These are phyloP conservation scores for Scenedesmus sp. DNA, from an alignment of 163 green algal species.

Conservation along the genomic window DNA sequence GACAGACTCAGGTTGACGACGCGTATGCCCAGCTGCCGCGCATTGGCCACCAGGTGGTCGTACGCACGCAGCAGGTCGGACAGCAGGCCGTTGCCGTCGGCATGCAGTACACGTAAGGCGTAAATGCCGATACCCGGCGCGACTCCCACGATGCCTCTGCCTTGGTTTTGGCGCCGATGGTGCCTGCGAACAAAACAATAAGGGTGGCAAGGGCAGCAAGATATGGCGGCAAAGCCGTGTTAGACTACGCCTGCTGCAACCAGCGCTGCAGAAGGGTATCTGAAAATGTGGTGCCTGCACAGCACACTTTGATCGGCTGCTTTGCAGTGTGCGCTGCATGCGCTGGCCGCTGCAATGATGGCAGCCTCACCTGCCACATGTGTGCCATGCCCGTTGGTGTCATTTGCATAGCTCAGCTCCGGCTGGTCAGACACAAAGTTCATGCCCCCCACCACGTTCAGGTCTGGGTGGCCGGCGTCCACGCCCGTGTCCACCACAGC, in stretches of 20 bases:
- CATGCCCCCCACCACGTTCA: slow-evolving; percentile 52
- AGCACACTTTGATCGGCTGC: neutral
- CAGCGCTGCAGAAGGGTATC: too few species aligned
- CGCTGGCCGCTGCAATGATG: too few species aligned
- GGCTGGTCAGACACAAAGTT: slow-evolving; percentile 40
- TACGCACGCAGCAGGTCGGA: slow-evolving; percentile 50
- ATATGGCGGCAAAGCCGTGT: neutral
- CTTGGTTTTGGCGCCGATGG: slow-evolving; percentile 51
- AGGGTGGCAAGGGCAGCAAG: neutral
- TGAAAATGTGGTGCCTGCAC: neutral
- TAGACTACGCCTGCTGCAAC: neutral
- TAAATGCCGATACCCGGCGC: slow-evolving; percentile 48
- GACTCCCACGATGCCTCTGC: slow-evolving; percentile 46
- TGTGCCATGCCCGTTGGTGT: slow-evolving; percentile 47
- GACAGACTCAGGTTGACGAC: slow-evolving; percentile 51
- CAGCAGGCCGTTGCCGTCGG: slow-evolving; percentile 33
- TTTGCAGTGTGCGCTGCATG: too few species aligned
- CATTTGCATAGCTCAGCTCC: neutral
- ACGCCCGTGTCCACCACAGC: slow-evolving; percentile 52
- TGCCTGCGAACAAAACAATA: neutral
- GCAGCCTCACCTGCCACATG: slow-evolving; percentile 52
- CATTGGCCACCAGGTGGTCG: slow-evolving; percentile 24
- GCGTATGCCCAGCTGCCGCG: slow-evolving; percentile 23
- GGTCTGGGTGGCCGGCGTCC: slow-evolving; percentile 37
- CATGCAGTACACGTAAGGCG: slow-evolving; percentile 28